Evolutionary conservation across 306 rosid genomes (phyloP), one percentile per base, ranked within the genome.

Genomic region (Pachyrhizus erosus): DNA sequence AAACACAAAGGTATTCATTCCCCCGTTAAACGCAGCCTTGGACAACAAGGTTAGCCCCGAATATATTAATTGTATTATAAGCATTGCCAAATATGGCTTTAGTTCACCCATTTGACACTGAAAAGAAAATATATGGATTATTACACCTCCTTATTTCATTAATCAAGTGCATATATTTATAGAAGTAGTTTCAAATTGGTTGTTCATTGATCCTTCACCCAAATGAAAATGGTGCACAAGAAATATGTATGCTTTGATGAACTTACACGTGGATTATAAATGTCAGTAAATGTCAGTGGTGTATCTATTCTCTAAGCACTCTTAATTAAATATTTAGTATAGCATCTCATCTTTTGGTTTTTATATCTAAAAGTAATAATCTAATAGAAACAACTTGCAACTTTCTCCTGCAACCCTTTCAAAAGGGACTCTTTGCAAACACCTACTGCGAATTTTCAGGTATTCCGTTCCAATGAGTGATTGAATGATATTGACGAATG

Each of bases 31-130:
- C 26, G 70, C 94, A 0, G 97, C 89, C 72, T 90, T 92, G 2
- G 91, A 80, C 60, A 92, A 62, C 78, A 90, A 76, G 49, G 84
- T 83, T 86, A 89, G 73, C 11, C 91, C 91, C 0, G 94, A 70
- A 70, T 67, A 90, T 67, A 88, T 87, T 12, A 84, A 13, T 77
- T 90, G 97, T 18, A 83, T 70, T 18, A 83, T 33, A 69, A 90
- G 11, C 80, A 82, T 84, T 52, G 82, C 90, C 27, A 92, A 75
- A 65, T 88, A 92, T 66, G 97, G 89, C 64, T 83, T 86, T 65
- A 80, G 58, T 23, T 75, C 87, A 82, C 80, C 87, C 94, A 89
- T 83, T 70, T 80, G 49, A 15, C 57, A 20, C 3, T 70, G 74
- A 55, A 49, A 71, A 58, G 3, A 43, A 4, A 15, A 51, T 34